Percentiles rank a stretch among this genome's conserved stretches.
These are phyloP conservation scores for Sclerotinia spermophila DNA, from an alignment of 2,329 filamentous ascomycete genomes.

Conservation along the genomic window DNA sequence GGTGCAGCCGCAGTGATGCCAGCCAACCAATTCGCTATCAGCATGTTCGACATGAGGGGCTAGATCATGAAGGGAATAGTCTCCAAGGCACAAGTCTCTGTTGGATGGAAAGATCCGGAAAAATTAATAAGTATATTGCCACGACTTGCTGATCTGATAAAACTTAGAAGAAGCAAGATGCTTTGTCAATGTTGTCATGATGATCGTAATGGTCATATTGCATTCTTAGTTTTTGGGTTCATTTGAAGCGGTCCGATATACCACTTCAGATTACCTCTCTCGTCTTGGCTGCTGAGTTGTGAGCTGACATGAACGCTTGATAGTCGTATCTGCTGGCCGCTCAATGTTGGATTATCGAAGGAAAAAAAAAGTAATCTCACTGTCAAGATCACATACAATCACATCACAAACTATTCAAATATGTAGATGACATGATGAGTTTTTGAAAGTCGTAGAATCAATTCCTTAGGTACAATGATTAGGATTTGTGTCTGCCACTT, in stretches of 20 bases:
- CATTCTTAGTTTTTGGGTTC: not conserved
- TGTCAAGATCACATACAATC: not conserved
- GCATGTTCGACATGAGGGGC: not conserved
- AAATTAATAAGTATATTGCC: not conserved
- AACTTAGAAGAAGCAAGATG: not conserved
- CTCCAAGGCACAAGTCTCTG: not conserved
- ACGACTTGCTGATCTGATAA: not conserved
- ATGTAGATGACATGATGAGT: not conserved
- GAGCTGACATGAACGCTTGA: not conserved
- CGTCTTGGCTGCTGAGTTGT: not conserved
- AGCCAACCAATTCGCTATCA: not conserved
- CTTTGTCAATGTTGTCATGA: not conserved
- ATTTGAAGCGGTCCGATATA: not conserved
- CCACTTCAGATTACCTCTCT: not conserved
- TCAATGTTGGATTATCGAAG: not conserved
- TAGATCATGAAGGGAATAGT: not conserved
- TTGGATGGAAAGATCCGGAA: not conserved
- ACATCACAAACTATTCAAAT: not conserved
- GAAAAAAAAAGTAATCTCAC: not conserved
- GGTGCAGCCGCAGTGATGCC: not conserved
- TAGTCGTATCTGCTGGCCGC: not conserved
- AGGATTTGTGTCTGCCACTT: constrained; percentile 24
- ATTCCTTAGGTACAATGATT: constrained; percentile 35
- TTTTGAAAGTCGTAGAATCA: constrained; percentile 30
- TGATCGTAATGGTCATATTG: not conserved